Base-by-base conservation (phyloP, 495 filamentous ascomycete genomes). In the Copromyces sp. region DNA sequence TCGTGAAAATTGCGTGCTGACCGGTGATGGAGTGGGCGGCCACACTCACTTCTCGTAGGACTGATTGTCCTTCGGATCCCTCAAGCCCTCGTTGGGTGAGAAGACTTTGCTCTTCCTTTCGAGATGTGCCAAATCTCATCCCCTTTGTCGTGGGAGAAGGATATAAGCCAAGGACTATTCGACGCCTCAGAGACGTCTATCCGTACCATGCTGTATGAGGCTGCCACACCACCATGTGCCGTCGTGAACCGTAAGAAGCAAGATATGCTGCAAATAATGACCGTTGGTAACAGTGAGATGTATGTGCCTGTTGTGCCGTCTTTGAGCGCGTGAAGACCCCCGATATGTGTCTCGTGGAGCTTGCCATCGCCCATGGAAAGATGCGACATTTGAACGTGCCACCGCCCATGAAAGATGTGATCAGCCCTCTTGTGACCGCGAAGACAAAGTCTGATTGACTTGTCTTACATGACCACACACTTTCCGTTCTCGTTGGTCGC, bases 401-500 rank as follows among this genome's bases (percentile, higher is more conserved):
- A 65, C 53, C 17, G 53, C 53, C 37, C 14, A 37, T 35, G 53
- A 65, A 29, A 17, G 29, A 65, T 65, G 3, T 65, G 29, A 14
- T 17, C 53, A 65, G 16, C 53, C 14, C 53, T 35, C 53, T 9
- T 35, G 12, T 65, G 53, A 65, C 53, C 29, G 53, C 24, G 3
- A 14, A 61, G 53, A 61, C 53, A 35, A 35, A 37, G 29, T 2
- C 53, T 5, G 3, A 5, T 65, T 1, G 53, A 17, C 6, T 53
- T 65, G 4, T 17, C 68, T 84, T 78, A 99, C 95, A 99, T 98
- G 72, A 98, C 77, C 71, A 78, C 74, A 78, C 95, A 99, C 81
- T 94, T 97, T 70, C 88, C 90, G 14, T 89, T 90, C 40, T 90
- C 91, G 11, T 93, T 80, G 0, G 93, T 90, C 83, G 96, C 92